These are phyloP conservation scores for Penicillium paxilli DNA, from an alignment of 495 filamentous ascomycete species.

Conservation along the genomic window DNA sequence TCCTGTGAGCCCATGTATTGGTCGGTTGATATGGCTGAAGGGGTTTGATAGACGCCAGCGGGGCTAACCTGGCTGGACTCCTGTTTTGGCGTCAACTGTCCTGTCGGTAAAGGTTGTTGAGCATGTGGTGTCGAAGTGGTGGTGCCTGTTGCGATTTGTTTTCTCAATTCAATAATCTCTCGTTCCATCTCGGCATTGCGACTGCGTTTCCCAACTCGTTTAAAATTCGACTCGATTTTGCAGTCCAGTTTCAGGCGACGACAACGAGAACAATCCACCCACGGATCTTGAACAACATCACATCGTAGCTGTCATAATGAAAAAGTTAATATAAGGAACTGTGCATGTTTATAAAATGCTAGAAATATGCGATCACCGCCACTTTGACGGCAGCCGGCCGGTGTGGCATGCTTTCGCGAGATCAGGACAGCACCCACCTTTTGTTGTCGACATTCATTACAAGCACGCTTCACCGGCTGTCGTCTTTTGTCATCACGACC, in stretches of 20 bases:
- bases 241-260: slow-evolving; percentile 82
- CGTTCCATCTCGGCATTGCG: slow-evolving; percentile 90
- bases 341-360: neutral
- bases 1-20: slow-evolving; percentile 80
- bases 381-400: neutral
- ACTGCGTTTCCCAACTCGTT: slow-evolving; percentile 85
- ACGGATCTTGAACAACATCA: slow-evolving; percentile 86
- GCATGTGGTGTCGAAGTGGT: slow-evolving; percentile 40
- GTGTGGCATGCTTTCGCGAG: neutral
- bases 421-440: slow-evolving; percentile 60
- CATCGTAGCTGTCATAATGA: slow-evolving; percentile 66
- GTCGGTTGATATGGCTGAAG: slow-evolving; percentile 46
- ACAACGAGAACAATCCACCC: slow-evolving; percentile 78
- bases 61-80: slow-evolving; percentile 50
- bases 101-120: slow-evolving; percentile 48
- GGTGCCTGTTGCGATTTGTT: slow-evolving; percentile 60
- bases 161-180: slow-evolving; percentile 60
- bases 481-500: slow-evolving; percentile 61
- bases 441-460: slow-evolving; percentile 94
- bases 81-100: slow-evolving; percentile 52
- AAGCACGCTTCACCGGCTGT: slow-evolving; percentile 81
- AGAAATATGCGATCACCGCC: neutral
- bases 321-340: slow-evolving; percentile 8
- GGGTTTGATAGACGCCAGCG: slow-evolving; percentile 43
- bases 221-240: slow-evolving; percentile 93